A percentile compares a stretch with the other conserved stretches of the same genome.
These are phyloP conservation scores for Claviceps pusilla DNA, from an alignment of 2,329 filamentous ascomycete genomes.

Conservation along the genomic window DNA sequence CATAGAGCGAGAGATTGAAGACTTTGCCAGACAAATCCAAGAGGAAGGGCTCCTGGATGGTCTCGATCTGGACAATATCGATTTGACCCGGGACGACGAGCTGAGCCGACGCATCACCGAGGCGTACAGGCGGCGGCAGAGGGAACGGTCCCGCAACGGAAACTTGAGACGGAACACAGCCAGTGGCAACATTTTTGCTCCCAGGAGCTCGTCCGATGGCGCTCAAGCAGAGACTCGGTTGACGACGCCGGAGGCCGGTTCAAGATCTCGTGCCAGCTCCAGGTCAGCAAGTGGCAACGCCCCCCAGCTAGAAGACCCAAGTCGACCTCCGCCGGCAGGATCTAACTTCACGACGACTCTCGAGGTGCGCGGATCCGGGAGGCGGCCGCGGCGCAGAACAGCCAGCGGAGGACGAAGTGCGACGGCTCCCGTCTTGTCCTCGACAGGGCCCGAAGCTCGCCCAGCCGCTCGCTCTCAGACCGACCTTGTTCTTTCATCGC, in stretches of 20 bases:
- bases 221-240: slow-evolving; percentile 13
- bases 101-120: slow-evolving; percentile 83
- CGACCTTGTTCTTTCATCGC: slow-evolving; percentile 38
- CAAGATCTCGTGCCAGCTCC: slow-evolving; percentile 27
- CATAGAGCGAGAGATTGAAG: slow-evolving; percentile 76
- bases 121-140: slow-evolving; percentile 66
- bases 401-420: slow-evolving; percentile 40
- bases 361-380: slow-evolving; percentile 16
- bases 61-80: slow-evolving; percentile 76
- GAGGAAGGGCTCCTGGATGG: slow-evolving; percentile 79
- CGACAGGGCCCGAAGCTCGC: slow-evolving; percentile 26
- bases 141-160: slow-evolving; percentile 39
- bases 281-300: slow-evolving; percentile 30
- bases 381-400: slow-evolving; percentile 30
- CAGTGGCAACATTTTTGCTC: slow-evolving; percentile 28
- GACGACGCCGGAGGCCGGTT: slow-evolving; percentile 14
- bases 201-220: slow-evolving; percentile 16
- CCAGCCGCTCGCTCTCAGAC: slow-evolving; percentile 49
- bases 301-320: slow-evolving; percentile 30
- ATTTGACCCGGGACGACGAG: slow-evolving; percentile 71
- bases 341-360: slow-evolving; percentile 12
- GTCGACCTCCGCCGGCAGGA: slow-evolving; percentile 30
- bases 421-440: slow-evolving; percentile 31
- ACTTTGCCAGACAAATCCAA: slow-evolving; percentile 77
- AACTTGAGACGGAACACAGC: slow-evolving; percentile 11